A percentile compares a stretch with the other conserved stretches of the same genome.
phyloP scores from a whole-genome alignment of 345 rosid genomes.

The Dipteronia sinensis region DNA sequence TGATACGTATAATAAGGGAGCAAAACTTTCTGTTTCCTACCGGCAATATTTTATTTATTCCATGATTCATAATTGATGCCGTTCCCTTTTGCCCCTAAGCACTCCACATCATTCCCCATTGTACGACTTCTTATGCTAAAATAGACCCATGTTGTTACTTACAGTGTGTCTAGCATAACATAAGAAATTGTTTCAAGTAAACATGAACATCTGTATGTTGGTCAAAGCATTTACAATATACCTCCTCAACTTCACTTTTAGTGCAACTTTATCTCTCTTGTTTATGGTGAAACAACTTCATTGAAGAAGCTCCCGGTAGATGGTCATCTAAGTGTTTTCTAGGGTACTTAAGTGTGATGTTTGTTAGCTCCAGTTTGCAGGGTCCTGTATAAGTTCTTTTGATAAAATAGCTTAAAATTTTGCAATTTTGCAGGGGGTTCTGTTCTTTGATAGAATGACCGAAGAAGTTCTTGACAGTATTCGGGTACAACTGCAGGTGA shows the following conservation, averaged over 20 bases:
- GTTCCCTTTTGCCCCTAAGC: not conserved
- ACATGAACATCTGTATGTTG: not conserved
- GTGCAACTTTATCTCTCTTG: not conserved
- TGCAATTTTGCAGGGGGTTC: slow-evolving; percentile 68
- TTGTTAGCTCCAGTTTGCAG: not conserved
- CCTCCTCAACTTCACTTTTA: not conserved
- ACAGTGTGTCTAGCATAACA: not conserved
- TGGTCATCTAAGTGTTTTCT: not conserved
- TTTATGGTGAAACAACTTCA: not conserved
- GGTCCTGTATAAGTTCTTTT: not conserved
- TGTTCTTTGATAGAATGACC: slow-evolving; percentile 89
- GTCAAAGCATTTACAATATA: not conserved
- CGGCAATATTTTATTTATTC: not conserved
- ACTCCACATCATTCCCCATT: not conserved
- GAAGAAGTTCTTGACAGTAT: slow-evolving; percentile 78
- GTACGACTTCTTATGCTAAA: not conserved
- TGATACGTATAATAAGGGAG: not conserved
- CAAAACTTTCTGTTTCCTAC: not conserved
- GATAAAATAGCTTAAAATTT: slow-evolving; percentile 23
- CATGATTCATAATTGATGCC: not conserved
- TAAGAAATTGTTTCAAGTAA: not conserved
- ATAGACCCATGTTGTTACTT: not conserved
- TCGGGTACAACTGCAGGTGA: slow-evolving; percentile 65
- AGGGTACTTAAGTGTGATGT: not conserved
- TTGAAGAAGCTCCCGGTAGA: slow-evolving; percentile 5